Evolutionary conservation across 1,284 basidiomycete species (phyloP).

Genomic region (Moesziomyces sp.): DNA sequence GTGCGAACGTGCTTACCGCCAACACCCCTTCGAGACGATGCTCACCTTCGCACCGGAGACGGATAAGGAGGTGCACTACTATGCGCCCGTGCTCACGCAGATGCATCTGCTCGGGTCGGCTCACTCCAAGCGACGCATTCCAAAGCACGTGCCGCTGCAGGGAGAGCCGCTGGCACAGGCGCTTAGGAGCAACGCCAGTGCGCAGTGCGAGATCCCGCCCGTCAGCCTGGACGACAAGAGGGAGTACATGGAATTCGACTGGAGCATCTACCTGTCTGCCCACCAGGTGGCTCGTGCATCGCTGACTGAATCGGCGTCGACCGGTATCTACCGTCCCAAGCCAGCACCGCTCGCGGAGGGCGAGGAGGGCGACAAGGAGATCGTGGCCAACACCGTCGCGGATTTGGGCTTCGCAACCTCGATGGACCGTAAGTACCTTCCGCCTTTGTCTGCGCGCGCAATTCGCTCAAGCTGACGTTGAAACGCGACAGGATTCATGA

Average conservation of each 20-base stretch:
- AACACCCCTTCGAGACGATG: slow-evolving; percentile 19
- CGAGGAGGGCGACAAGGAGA: slow-evolving; percentile 7
- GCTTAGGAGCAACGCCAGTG: slow-evolving; percentile 10
- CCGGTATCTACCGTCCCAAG: background rate
- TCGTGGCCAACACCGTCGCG: slow-evolving; percentile 7
- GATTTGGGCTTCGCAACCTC: background rate
- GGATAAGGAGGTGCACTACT: slow-evolving; percentile 1
- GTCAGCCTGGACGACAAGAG: slow-evolving; percentile 5
- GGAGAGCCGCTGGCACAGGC: background rate
- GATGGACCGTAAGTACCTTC: background rate
- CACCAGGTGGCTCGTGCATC: slow-evolving; percentile 10
- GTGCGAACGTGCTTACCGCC: slow-evolving; percentile 7
- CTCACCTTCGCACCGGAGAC: slow-evolving; percentile 1
- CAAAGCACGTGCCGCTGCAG: slow-evolving; percentile 1
- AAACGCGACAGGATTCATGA: background rate
- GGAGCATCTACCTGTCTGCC: slow-evolving; percentile 12
- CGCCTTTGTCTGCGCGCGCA: too few species aligned
- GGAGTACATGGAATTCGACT: slow-evolving; percentile 15
- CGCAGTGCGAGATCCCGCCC: slow-evolving; percentile 9
- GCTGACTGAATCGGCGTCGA: background rate
- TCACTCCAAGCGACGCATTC: slow-evolving; percentile 9
- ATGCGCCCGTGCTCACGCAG: slow-evolving; percentile 9
- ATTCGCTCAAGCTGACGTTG: too few species aligned
- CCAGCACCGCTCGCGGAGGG: slow-evolving; percentile 5
- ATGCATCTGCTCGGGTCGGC: background rate